Base-by-base conservation (phyloP, 495 filamentous ascomycete species). In the Durotheca rogersii region DNA sequence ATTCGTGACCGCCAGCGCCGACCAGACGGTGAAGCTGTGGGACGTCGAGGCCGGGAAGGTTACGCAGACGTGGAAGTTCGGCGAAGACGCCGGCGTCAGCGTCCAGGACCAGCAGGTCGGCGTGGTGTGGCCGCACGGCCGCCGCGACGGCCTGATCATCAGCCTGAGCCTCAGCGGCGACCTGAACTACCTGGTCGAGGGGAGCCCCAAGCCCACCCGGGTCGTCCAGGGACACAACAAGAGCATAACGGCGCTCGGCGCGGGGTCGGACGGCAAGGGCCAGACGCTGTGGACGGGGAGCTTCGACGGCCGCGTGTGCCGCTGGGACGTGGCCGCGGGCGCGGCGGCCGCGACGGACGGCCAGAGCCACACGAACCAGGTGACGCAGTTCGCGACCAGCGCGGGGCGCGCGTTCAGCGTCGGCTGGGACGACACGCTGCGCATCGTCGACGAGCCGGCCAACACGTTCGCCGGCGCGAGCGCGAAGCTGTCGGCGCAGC, bases 401-500 rank as follows among this genome's bases (percentile, higher is more conserved):
- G 57, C 66, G 4, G 77, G 82, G 20, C 73, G 81, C 48, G 80
- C 89, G 20, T 90, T 88, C 71, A 93, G 87, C 69, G 86, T 91
- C 11, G 90, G 82, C 58, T 97, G 93, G 93, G 93, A 98, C 67
- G 93, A 98, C 67, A 91, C 88, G 4, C 80, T 96, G 29, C 87
- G 91, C 47, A 84, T 81, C 30, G 77, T 94, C 51, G 87, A 93
- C 51, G 67, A 71, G 37, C 65, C 72, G 12, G 68, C 70, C 19
- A 75, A 72, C 38, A 75, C 70, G 7, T 81, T 81, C 49, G 56
- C 72, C 11, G 74, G 74, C 42, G 69, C 62, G 11, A 60, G 72
- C 2, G 33, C 61, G n/a, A 75, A 76, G 50, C 67, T 79, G 14
- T 65, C 62, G 15, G 69, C 70, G 14, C 79, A 82, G 41, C 79